Evolutionary conservation across 768 basidiomycete species (phyloP).

Genomic region (Lentinus tigrinus): DNA sequence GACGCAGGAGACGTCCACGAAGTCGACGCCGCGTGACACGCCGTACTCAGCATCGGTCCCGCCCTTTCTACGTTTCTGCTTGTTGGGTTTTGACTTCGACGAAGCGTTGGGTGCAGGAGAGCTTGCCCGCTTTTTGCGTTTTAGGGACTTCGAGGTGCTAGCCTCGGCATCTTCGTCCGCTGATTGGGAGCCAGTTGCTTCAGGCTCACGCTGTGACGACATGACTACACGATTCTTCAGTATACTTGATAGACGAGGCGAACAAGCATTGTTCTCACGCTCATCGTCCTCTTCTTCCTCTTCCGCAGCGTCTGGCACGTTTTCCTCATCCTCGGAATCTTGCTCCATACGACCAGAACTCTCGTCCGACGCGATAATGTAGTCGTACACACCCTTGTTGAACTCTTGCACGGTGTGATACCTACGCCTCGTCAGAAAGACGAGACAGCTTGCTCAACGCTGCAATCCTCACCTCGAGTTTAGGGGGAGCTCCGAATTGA

Average conservation of each 20-base stretch:
- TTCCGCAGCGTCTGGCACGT: constrained; percentile 38
- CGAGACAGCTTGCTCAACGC: too few species aligned
- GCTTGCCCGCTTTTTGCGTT: constrained; percentile 55
- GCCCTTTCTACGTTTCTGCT: constrained; percentile 48
- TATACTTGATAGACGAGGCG: not conserved
- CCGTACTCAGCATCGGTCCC: constrained; percentile 77
- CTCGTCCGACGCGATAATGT: constrained; percentile 98
- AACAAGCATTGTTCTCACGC: constrained; percentile 23
- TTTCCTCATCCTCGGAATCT: constrained; percentile 48
- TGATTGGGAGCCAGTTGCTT: constrained; percentile 22
- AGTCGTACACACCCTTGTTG: constrained; percentile 97
- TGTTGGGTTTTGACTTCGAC: constrained; percentile 39
- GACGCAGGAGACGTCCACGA: constrained; percentile 94
- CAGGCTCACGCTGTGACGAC: constrained; percentile 48
- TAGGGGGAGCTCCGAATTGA: constrained; percentile 93
- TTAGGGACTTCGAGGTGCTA: constrained; percentile 33
- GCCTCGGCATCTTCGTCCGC: constrained; percentile 10
- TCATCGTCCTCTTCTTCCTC: constrained; percentile 40
- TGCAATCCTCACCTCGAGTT: constrained; percentile 68
- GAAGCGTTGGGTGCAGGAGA: constrained; percentile 35
- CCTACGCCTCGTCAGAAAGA: constrained; percentile 36
- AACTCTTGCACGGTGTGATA: constrained; percentile 99
- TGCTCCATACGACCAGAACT: constrained; percentile 53
- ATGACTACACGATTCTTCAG: constrained; percentile 44
- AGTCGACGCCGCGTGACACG: constrained; percentile 94